phyloP scores from a whole-genome alignment of 1,284 basidiomycete species.

The Rhodotorula sp. region DNA sequence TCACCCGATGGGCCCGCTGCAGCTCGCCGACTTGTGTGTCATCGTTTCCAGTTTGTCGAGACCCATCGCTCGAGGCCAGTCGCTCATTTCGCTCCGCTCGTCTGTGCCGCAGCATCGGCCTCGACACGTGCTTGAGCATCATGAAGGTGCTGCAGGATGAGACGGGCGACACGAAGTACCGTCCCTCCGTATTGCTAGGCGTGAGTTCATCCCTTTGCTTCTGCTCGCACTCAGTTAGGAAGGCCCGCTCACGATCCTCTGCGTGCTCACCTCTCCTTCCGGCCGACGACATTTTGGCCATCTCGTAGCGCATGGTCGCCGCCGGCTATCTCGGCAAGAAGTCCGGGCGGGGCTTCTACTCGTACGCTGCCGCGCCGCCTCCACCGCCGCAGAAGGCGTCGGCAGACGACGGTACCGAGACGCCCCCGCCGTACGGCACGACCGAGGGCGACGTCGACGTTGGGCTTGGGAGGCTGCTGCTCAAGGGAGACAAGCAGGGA shows the following conservation, averaged over 20 bases:
- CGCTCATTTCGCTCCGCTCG: no score
- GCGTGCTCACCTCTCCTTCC: no score
- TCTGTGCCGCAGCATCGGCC: constrained; percentile 39
- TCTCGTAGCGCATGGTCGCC: constrained; percentile 76
- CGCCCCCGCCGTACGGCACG: constrained; percentile 21
- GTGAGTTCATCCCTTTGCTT: constrained; percentile 6
- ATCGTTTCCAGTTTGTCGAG: neutral
- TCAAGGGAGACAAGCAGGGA: neutral
- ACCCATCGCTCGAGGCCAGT: neutral
- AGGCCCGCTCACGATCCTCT: neutral
- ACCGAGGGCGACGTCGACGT: constrained; percentile 20
- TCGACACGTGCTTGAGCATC: constrained; percentile 70
- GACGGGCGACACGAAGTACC: constrained; percentile 93
- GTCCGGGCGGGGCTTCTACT: constrained; percentile 70
- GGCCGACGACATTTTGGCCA: no score
- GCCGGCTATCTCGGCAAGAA: constrained; percentile 94
- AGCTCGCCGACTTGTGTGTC: constrained; percentile 44
- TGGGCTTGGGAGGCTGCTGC: constrained; percentile 11
- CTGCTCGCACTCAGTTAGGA: neutral
- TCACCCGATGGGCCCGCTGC: constrained; percentile 75
- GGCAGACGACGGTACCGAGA: constrained; percentile 1
- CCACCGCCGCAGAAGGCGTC: constrained; percentile 4
- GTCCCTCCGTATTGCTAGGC: constrained; percentile 85
- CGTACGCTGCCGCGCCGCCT: constrained; percentile 50
- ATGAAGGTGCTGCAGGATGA: constrained; percentile 75